phyloP scores from a whole-genome alignment of 257 asterid genomes.

The Solanum etuberosum region DNA sequence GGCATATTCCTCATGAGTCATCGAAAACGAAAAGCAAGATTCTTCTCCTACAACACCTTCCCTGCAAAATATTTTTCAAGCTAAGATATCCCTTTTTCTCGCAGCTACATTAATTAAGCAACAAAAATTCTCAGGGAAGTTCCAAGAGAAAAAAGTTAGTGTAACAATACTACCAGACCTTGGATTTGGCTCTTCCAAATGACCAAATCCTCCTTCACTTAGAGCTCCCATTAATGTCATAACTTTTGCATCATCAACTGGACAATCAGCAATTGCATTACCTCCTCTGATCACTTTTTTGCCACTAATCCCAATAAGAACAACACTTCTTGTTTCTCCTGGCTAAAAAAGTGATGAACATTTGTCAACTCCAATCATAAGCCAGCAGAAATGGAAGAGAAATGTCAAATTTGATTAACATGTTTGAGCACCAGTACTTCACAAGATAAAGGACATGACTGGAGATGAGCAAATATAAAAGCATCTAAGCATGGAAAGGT shows the following conservation, averaged over 20 bases:
- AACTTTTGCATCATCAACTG: conserved; percentile 31
- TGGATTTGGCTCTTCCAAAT: conserved; percentile 43
- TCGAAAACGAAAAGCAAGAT: conserved; percentile 38
- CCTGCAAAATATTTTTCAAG: conserved; percentile 34
- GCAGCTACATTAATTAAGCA: neutral
- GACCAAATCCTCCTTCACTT: conserved; percentile 33
- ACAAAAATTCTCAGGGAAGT: conserved; percentile 1
- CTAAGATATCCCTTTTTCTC: conserved; percentile 1
- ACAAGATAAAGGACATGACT: neutral
- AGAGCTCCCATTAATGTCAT: conserved; percentile 40
- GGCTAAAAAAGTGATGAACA: conserved; percentile 38
- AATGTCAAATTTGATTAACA: neutral
- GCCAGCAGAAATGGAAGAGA: neutral
- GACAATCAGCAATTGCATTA: conserved; percentile 65
- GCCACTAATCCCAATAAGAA: conserved; percentile 77
- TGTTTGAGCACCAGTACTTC: neutral
- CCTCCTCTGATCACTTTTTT: conserved; percentile 76
- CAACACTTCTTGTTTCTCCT: conserved; percentile 90
- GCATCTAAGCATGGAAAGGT: neutral
- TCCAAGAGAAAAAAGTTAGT: neutral
- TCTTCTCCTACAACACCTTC: conserved; percentile 51
- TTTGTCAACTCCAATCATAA: neutral
- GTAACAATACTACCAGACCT: conserved; percentile 30
- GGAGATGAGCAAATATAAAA: neutral
- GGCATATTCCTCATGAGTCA: conserved; percentile 69